These are phyloP conservation scores for Thalia dealbata DNA, from an alignment of 176 grass and related monocot genomes.

Conservation along the genomic window DNA sequence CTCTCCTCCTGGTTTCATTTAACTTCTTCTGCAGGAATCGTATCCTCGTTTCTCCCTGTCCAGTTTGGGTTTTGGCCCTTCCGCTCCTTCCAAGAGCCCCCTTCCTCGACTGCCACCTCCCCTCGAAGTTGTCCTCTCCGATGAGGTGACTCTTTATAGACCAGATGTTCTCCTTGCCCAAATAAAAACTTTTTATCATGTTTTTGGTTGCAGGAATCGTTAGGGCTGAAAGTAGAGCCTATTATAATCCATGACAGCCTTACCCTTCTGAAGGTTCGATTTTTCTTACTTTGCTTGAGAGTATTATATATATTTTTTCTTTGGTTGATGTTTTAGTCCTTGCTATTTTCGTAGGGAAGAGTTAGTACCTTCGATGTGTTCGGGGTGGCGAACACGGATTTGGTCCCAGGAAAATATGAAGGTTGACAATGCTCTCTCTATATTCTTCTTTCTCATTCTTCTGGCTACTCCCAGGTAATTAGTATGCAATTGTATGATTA, in stretches of 20 bases:
- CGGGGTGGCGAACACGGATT: slow-evolving; percentile 73
- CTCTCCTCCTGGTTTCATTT: neutral
- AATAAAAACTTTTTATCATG: neutral
- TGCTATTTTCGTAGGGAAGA: slow-evolving; percentile 40
- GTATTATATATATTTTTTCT: neutral
- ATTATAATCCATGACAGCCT: slow-evolving; percentile 44
- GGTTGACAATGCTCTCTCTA: slow-evolving; percentile 21
- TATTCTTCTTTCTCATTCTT: slow-evolving; percentile 15
- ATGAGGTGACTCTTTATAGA: slow-evolving; percentile 24
- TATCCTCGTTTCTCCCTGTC: slow-evolving; percentile 55
- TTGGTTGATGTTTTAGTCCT: neutral
- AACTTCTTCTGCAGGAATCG: neutral
- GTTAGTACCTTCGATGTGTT: slow-evolving; percentile 77
- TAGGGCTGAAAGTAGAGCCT: slow-evolving; percentile 23
- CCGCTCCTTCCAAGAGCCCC: slow-evolving; percentile 18
- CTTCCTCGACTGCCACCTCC: slow-evolving; percentile 39
- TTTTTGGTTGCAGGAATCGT: slow-evolving; percentile 31
- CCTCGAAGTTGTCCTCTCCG: slow-evolving; percentile 46
- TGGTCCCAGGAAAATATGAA: slow-evolving; percentile 94
- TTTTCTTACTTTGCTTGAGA: neutral
- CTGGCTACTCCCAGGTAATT: neutral
- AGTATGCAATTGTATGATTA: slow-evolving; percentile 9
- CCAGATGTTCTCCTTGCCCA: neutral
- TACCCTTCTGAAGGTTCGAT: slow-evolving; percentile 59
- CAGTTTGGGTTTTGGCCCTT: slow-evolving; percentile 39